Conservation (phyloP, 1,284 basidiomycete genomes). For the Bjerkandera adusta region DNA sequence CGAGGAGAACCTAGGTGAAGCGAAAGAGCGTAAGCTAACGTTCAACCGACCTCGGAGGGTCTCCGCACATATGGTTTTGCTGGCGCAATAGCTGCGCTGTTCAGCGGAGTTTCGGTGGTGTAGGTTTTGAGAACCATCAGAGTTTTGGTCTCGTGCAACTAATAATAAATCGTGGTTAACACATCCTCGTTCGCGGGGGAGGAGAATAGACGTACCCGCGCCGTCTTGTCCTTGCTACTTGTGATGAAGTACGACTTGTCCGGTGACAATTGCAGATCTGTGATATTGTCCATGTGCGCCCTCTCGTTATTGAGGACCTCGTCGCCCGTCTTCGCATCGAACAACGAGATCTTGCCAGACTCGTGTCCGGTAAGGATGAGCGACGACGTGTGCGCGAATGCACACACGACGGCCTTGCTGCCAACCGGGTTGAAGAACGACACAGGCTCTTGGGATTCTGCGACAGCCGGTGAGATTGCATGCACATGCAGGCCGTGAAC, state of each 20-base stretch:
- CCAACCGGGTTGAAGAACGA: conserved; percentile 87
- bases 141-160: conserved; percentile 91
- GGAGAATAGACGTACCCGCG: conserved; percentile 62
- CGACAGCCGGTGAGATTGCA: background rate
- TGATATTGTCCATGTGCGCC: conserved; percentile 82
- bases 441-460: conserved; percentile 75
- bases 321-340: conserved; percentile 87
- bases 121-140: conserved; percentile 93
- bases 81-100: conserved; percentile 89
- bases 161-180: background rate
- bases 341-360: conserved; percentile 90
- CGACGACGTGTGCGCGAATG: conserved; percentile 81
- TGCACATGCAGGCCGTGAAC: background rate
- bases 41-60: conserved; percentile 8
- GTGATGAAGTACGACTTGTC: conserved; percentile 97
- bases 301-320: conserved; percentile 81
- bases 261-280: conserved; percentile 89
- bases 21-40: background rate
- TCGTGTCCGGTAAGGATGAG: conserved; percentile 94
- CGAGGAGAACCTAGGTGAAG: conserved; percentile 72
- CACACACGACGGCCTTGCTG: conserved; percentile 93
- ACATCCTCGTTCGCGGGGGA: no score
- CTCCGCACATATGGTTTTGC: conserved; percentile 76
- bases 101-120: conserved; percentile 92
- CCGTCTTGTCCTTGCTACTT: conserved; percentile 94